These are phyloP conservation scores for Podospora anserina DNA, from an alignment of 495 filamentous ascomycete genomes.

Conservation along the genomic window DNA sequence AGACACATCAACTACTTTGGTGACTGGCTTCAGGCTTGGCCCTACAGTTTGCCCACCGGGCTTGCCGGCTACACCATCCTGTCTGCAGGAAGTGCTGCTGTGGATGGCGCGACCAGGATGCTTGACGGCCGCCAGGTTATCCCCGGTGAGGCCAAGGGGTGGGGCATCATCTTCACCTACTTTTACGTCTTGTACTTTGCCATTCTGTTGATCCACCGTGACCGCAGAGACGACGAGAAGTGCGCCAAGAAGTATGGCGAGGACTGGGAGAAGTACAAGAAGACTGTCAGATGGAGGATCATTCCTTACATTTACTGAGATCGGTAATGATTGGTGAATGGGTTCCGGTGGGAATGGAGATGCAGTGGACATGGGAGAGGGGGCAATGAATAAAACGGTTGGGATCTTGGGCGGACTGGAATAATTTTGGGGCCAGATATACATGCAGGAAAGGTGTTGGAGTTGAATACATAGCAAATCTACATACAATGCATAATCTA, in stretches of 20 bases:
- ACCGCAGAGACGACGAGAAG: slow-evolving; percentile 87
- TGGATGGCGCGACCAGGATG: slow-evolving; percentile 50
- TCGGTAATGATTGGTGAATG: slow-evolving; percentile 26
- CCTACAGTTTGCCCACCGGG: slow-evolving; percentile 86
- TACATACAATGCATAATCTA: neutral
- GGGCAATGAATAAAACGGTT: neutral
- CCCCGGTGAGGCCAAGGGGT: slow-evolving; percentile 69
- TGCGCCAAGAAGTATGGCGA: slow-evolving; percentile 88
- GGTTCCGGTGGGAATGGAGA: neutral
- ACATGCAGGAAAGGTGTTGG: neutral
- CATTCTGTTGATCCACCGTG: slow-evolving; percentile 83
- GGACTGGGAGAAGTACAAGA: slow-evolving; percentile 89
- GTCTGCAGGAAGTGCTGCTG: slow-evolving; percentile 44
- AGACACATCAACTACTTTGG: slow-evolving; percentile 98
- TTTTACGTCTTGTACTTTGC: slow-evolving; percentile 96
- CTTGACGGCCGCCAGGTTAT: slow-evolving; percentile 60
- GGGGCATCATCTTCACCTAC: slow-evolving; percentile 86
- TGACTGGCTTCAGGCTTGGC: slow-evolving; percentile 93
- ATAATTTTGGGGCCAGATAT: neutral
- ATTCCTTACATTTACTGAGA: slow-evolving; percentile 87
- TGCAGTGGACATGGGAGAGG: neutral
- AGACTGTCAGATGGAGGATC: slow-evolving; percentile 78
- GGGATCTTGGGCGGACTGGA: neutral
- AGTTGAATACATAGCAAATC: neutral
- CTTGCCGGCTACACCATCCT: slow-evolving; percentile 72